A percentile compares a stretch with the other conserved stretches of the same genome.
phyloP scores from a whole-genome alignment of 495 filamentous ascomycete species.

The Penicillium paradoxum region DNA sequence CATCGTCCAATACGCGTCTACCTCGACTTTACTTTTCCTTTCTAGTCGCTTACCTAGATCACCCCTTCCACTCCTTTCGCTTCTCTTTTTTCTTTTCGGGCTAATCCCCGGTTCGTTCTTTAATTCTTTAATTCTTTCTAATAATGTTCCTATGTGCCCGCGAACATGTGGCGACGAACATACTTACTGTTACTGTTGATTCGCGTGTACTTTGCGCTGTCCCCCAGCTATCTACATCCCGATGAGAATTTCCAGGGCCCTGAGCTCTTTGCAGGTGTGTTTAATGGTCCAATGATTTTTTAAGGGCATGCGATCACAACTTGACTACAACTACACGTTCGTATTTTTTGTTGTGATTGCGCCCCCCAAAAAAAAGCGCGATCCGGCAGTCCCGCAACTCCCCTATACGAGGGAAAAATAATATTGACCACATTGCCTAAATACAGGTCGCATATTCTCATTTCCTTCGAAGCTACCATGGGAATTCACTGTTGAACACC shows the following conservation, averaged over 20 bases:
- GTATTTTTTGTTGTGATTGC: neutral
- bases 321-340: neutral
- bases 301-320: neutral
- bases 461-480: slow-evolving; percentile 84
- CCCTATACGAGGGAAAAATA: slow-evolving; percentile 7
- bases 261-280: slow-evolving; percentile 91
- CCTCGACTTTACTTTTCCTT: slow-evolving; percentile 6
- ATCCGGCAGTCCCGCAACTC: slow-evolving; percentile 8
- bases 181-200: slow-evolving; percentile 81
- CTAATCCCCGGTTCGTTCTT: slow-evolving; percentile 1
- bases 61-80: slow-evolving; percentile 6
- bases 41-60: neutral
- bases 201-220: slow-evolving; percentile 89
- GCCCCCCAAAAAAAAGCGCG: neutral
- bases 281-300: neutral
- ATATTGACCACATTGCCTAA: slow-evolving; percentile 8
- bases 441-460: slow-evolving; percentile 76
- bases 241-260: slow-evolving; percentile 99
- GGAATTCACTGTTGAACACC: slow-evolving; percentile 84
- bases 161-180: slow-evolving; percentile 81
- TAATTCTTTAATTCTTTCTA: slow-evolving; percentile 7
- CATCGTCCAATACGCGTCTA: slow-evolving; percentile 17
- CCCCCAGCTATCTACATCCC: slow-evolving; percentile 93
- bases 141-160: slow-evolving; percentile 19
- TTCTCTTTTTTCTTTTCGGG: neutral